Percentiles rank a stretch among this genome's conserved stretches.
Conservation (phyloP, 805 yeast genomes). For the Torulaspora franciscae region DNA sequence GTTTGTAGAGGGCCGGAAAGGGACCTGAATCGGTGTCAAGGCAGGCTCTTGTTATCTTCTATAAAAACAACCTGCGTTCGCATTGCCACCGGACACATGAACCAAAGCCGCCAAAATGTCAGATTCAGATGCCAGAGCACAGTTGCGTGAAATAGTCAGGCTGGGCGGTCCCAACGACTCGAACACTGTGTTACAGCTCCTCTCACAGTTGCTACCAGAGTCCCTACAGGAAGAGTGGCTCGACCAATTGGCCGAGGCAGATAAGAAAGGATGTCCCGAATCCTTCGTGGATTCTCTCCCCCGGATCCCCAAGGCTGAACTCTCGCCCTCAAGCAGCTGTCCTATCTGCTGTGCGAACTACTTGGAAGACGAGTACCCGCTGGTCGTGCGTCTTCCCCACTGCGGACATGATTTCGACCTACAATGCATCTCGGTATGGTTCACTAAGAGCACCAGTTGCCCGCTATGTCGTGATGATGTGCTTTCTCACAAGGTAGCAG, state of each 20-base stretch:
- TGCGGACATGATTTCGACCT: slow-evolving; percentile 82
- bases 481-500: slow-evolving; percentile 41
- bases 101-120: background rate
- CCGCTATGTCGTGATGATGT: slow-evolving; percentile 83
- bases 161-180: slow-evolving; percentile 16
- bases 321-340: slow-evolving; percentile 55
- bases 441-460: slow-evolving; percentile 66
- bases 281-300: slow-evolving; percentile 72
- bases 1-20: too few species aligned
- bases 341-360: slow-evolving; percentile 79
- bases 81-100: background rate
- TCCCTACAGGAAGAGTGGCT: slow-evolving; percentile 29
- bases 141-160: slow-evolving; percentile 21
- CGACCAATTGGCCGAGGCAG: slow-evolving; percentile 23
- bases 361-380: slow-evolving; percentile 67
- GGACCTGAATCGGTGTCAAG: too few species aligned
- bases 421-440: slow-evolving; percentile 90
- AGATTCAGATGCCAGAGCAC: slow-evolving; percentile 17
- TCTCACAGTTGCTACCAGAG: slow-evolving; percentile 25
- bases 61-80: background rate
- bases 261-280: slow-evolving; percentile 55
- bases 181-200: slow-evolving; percentile 16
- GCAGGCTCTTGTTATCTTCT: too few species aligned
- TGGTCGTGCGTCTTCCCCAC: slow-evolving; percentile 68
- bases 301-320: slow-evolving; percentile 49